phyloP scores from a whole-genome alignment of 441 rosid species.

The Adansonia madagascariensis region DNA sequence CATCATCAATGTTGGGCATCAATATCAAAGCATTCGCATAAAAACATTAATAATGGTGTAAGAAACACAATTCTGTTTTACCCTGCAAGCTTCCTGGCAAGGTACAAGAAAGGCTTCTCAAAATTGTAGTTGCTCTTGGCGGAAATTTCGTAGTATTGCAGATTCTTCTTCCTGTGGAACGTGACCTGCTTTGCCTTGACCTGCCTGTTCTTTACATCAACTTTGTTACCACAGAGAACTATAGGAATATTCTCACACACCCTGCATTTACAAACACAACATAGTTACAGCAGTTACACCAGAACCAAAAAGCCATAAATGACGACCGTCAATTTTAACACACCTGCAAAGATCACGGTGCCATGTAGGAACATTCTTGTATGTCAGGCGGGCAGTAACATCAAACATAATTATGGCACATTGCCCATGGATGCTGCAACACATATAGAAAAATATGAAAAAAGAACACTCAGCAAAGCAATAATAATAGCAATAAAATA shows the following conservation, averaged over 20 bases:
- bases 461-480: neutral
- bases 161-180: slow-evolving; percentile 86
- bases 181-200: slow-evolving; percentile 94
- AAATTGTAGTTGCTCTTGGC: slow-evolving; percentile 88
- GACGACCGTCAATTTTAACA: neutral
- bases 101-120: slow-evolving; percentile 88
- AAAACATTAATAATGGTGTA: neutral
- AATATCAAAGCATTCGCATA: neutral
- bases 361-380: slow-evolving; percentile 90
- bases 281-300: neutral
- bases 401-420: slow-evolving; percentile 92
- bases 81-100: slow-evolving; percentile 91
- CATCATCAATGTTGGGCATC: slow-evolving; percentile 16
- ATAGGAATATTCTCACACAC: slow-evolving; percentile 85
- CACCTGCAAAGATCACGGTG: slow-evolving; percentile 89
- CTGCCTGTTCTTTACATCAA: slow-evolving; percentile 86
- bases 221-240: slow-evolving; percentile 83
- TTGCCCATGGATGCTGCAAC: slow-evolving; percentile 85
- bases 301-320: neutral
- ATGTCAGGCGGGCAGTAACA: slow-evolving; percentile 80
- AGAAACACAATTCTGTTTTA: slow-evolving; percentile 25
- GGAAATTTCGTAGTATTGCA: slow-evolving; percentile 80
- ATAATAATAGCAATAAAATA: neutral
- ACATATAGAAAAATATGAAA: neutral
- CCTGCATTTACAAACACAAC: slow-evolving; percentile 37